These are phyloP conservation scores for Vaccinium myrtillus DNA, from an alignment of 148 eudicot genomes.

Conservation along the genomic window DNA sequence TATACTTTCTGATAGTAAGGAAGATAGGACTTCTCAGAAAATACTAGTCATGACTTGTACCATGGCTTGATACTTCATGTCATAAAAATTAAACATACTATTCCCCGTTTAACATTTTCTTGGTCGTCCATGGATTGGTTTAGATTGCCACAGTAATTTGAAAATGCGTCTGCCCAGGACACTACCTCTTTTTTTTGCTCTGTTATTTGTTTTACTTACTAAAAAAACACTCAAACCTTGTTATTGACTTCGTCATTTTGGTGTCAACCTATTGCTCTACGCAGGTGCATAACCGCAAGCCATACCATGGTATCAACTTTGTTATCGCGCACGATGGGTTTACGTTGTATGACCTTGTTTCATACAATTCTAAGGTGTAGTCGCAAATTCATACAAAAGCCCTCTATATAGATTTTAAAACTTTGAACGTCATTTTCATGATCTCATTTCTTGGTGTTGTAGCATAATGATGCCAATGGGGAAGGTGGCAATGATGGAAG, in stretches of 20 bases:
- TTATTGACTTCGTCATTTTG: neutral
- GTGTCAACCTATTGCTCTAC: slow-evolving; percentile 10
- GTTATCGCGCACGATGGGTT: slow-evolving; percentile 97
- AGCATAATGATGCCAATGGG: slow-evolving; percentile 96
- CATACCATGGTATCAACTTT: slow-evolving; percentile 89
- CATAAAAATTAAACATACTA: neutral
- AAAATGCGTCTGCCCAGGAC: too few relatives aligned
- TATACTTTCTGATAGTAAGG: neutral
- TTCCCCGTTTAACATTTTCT: neutral
- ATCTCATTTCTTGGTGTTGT: slow-evolving; percentile 20
- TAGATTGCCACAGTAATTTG: neutral
- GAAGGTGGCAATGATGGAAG: slow-evolving; percentile 95
- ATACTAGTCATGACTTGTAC: neutral
- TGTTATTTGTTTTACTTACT: neutral
- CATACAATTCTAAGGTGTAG: slow-evolving; percentile 83
- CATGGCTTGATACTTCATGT: neutral
- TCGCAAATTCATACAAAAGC: neutral
- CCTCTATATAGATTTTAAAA: neutral
- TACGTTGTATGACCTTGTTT: slow-evolving; percentile 92
- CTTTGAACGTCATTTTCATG: neutral
- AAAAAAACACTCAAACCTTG: neutral
- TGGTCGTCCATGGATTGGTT: neutral
- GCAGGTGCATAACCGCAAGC: slow-evolving; percentile 91
- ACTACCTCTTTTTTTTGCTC: neutral
- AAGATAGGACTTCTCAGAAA: neutral